Base-by-base conservation (phyloP, 2,329 filamentous ascomycete species). In the Acephala macrosclerotiorum region DNA sequence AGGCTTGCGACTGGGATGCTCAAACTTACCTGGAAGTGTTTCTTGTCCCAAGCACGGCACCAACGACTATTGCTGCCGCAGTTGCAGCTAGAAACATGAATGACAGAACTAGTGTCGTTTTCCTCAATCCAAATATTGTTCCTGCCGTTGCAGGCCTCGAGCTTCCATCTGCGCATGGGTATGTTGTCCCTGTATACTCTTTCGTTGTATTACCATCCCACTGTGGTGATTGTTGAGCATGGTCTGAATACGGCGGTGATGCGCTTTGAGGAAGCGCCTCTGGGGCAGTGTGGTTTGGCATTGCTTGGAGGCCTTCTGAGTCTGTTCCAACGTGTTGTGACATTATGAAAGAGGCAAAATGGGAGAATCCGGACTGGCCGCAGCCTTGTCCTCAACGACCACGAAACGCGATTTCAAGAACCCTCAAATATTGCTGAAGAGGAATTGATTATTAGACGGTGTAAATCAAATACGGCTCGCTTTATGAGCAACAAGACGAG, bases 241-340 rank as follows among this genome's bases (percentile, higher is more conserved):
- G n/a, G 12, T 42, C 38, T 6, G n/a, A 6, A 25, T 49, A 49
- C 25, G 20, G 6, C 25, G 45, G 45, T 12, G 20, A 49, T 9
- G 45, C 20, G n/a, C 14, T 25, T 11, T 49, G 16, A 11, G 11
- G 20, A 11, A 49, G 2, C 2, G 45, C 45, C 14, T 25, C 45
- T n/a, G 45, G 45, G 20, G 45, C 6, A 7, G 25, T 49, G 45
- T 49, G 9, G 45, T 49, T 49, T 22, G 45, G 45, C 20, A 49
- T 49, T 12, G 45, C 45, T 49, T 49, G 45, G 11, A 49, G 45
- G n/a, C 45, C 45, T 49, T 49, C 45, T 49, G 22, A 49, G 4
- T 25, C 45, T 26, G 22, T 6, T 5, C n/a, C 20, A 20, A n/a
- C 3, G 6, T 49, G 6, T 49, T n/a, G 45, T 20, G 45, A 49